Percentiles rank a stretch among this genome's conserved stretches.
These are phyloP conservation scores for Pseudogymnoascus sp. DNA, from an alignment of 2,329 filamentous ascomycete species.

Conservation along the genomic window DNA sequence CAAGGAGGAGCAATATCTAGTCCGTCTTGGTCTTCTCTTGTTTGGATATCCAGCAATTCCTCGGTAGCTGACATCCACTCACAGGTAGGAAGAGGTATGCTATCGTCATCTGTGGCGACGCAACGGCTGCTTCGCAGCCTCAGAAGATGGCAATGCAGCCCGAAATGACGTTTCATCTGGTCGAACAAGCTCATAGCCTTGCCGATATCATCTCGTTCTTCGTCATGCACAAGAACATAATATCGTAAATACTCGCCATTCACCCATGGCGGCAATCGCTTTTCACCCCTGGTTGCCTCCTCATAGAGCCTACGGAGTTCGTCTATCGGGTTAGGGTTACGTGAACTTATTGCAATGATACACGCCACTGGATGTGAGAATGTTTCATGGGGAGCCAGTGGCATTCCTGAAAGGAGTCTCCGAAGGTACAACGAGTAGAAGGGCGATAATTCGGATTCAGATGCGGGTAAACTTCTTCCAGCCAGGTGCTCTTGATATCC, in stretches of 20 bases:
- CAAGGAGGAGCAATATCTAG: conserved; percentile 66
- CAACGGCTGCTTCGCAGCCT: conserved; percentile 78
- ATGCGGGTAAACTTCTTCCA: neutral
- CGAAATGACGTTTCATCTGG: conserved; percentile 98
- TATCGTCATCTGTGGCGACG: conserved; percentile 85
- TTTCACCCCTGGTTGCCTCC: conserved; percentile 71
- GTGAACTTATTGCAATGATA: conserved; percentile 89
- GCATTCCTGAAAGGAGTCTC: conserved; percentile 70
- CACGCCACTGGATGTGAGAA: conserved; percentile 92
- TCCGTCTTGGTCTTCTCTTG: conserved; percentile 60
- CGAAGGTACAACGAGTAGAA: conserved; percentile 83
- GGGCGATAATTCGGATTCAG: conserved; percentile 47
- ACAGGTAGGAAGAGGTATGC: conserved; percentile 68
- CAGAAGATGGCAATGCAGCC: conserved; percentile 87
- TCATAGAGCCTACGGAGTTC: conserved; percentile 77
- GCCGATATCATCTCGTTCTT: conserved; percentile 86
- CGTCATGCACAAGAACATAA: conserved; percentile 93
- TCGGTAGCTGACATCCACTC: conserved; percentile 88
- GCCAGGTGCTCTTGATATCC: conserved; percentile 31
- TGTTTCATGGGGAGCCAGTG: conserved; percentile 78
- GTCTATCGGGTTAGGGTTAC: conserved; percentile 76
- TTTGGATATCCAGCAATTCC: conserved; percentile 67
- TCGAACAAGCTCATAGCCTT: conserved; percentile 88
- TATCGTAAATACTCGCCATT: conserved; percentile 89
- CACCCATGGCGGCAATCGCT: conserved; percentile 73